Conservation (phyloP, 2,329 filamentous ascomycete species). For the Ophiostoma sp. region DNA sequence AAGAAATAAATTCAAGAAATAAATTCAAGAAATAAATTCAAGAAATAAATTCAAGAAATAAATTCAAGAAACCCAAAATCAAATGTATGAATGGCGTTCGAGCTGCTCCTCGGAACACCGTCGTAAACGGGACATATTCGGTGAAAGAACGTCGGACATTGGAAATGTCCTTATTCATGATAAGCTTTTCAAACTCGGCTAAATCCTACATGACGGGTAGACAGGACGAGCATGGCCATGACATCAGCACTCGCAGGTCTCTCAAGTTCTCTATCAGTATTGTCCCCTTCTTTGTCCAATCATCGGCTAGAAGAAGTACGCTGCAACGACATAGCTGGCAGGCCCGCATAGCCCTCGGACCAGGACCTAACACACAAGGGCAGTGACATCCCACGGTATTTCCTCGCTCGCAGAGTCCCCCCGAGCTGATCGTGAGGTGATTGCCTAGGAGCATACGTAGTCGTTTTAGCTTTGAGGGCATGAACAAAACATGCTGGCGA, state of each 20-base stretch:
- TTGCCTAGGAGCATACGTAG: not conserved
- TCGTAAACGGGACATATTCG: too few species aligned
- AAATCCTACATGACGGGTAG: not conserved
- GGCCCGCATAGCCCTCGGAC: not conserved
- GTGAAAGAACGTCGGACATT: not conserved
- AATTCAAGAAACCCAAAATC: too few species aligned
- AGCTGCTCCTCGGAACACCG: not conserved
- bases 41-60: too few species aligned
- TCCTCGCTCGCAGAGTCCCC: not conserved
- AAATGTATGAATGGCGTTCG: too few species aligned
- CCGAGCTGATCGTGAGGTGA: not conserved
- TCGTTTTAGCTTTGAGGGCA: not conserved
- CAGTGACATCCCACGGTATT: not conserved
- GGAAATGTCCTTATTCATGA: not conserved
- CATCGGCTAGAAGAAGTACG: not conserved
- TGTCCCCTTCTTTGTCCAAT: not conserved
- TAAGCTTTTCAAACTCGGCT: conserved; percentile 2
- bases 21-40: too few species aligned
- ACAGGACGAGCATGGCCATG: not conserved
- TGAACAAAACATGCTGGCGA: too few species aligned
- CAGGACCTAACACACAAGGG: not conserved
- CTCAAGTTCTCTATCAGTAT: not conserved
- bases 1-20: too few species aligned
- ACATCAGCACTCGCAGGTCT: too few species aligned
- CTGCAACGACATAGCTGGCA: not conserved